Evolutionary conservation across 2,329 filamentous ascomycete genomes (phyloP).

Genomic region (Fusarium musae): DNA sequence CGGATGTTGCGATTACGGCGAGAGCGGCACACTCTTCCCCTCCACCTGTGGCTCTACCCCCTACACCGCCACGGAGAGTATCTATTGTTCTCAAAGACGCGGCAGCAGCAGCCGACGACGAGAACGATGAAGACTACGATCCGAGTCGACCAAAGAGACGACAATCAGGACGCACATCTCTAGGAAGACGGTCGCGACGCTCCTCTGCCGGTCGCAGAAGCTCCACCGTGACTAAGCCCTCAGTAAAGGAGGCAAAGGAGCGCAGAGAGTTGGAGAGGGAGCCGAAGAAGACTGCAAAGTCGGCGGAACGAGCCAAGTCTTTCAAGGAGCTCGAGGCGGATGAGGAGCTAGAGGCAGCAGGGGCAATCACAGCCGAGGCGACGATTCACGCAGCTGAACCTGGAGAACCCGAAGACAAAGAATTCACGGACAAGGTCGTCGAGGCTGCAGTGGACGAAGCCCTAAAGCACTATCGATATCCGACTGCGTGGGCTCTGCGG

Average conservation of each 20-base stretch:
- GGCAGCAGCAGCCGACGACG: slow-evolving; percentile 46
- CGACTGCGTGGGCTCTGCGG: slow-evolving; percentile 70
- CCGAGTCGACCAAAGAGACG: slow-evolving; percentile 52
- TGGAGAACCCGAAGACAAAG: slow-evolving; percentile 52
- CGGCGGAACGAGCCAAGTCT: slow-evolving; percentile 13
- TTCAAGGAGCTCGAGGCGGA: slow-evolving; percentile 19
- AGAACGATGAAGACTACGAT: slow-evolving; percentile 59
- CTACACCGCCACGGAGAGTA: slow-evolving; percentile 44
- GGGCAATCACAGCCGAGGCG: slow-evolving; percentile 27
- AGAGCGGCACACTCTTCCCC: slow-evolving; percentile 38
- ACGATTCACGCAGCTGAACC: slow-evolving; percentile 30
- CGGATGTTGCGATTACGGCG: slow-evolving; percentile 35
- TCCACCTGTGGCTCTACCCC: slow-evolving; percentile 35
- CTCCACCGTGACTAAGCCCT: slow-evolving; percentile 39
- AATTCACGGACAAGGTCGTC: slow-evolving; percentile 63
- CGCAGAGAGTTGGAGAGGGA: slow-evolving; percentile 25
- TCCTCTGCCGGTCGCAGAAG: slow-evolving; percentile 38
- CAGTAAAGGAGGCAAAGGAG: slow-evolving; percentile 30
- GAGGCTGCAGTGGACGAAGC: slow-evolving; percentile 69
- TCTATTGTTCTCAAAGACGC: slow-evolving; percentile 45
- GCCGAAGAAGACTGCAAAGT: slow-evolving; percentile 5
- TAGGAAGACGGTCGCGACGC: slow-evolving; percentile 45
- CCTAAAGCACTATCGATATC: slow-evolving; percentile 65
- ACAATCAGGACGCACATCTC: slow-evolving; percentile 48
- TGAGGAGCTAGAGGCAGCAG: slow-evolving; percentile 8